Conservation (phyloP, 768 basidiomycete genomes). For the Boletus rubescentipes region DNA sequence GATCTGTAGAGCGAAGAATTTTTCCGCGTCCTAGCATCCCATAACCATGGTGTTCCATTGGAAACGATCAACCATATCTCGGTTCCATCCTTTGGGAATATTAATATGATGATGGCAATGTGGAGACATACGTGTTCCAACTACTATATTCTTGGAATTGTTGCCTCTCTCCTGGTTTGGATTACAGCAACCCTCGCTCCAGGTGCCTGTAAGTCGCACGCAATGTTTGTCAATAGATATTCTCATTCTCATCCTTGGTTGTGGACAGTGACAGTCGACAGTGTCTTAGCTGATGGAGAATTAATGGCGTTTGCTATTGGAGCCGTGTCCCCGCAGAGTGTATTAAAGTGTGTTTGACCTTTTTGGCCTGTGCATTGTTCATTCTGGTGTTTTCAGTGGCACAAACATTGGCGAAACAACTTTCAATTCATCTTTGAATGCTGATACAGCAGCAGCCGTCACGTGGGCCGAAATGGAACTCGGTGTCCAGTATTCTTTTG, state of each 20-base stretch:
- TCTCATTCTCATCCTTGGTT: not conserved
- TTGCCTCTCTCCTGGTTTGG: slow-evolving; percentile 22
- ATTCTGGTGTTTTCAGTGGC: slow-evolving; percentile 8
- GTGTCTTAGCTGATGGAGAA: slow-evolving; percentile 20
- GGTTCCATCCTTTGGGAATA: slow-evolving; percentile 20
- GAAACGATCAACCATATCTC: slow-evolving; percentile 24
- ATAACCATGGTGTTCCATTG: slow-evolving; percentile 21
- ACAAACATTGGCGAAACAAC: not conserved
- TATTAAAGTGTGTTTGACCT: slow-evolving; percentile 21
- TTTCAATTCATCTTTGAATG: slow-evolving; percentile 5
- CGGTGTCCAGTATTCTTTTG: slow-evolving; percentile 25
- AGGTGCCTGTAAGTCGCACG: slow-evolving; percentile 21
- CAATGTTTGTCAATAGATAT: not conserved
- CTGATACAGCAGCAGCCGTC: slow-evolving; percentile 20
- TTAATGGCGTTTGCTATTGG: slow-evolving; percentile 26
- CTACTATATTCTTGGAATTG: slow-evolving; percentile 19
- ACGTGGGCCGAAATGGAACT: slow-evolving; percentile 28
- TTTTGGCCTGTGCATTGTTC: not conserved
- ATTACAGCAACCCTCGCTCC: slow-evolving; percentile 24
- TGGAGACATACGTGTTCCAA: slow-evolving; percentile 21
- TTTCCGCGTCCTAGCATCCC: slow-evolving; percentile 22
- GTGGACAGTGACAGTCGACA: slow-evolving; percentile 20
- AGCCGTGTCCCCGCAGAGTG: slow-evolving; percentile 21
- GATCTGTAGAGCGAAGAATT: slow-evolving; percentile 27
- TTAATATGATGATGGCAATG: slow-evolving; percentile 13